Evolutionary conservation across 2,329 filamentous ascomycete species (phyloP), one percentile per base, ranked within the genome.

Genomic region (Dichotomopilus funicola): DNA sequence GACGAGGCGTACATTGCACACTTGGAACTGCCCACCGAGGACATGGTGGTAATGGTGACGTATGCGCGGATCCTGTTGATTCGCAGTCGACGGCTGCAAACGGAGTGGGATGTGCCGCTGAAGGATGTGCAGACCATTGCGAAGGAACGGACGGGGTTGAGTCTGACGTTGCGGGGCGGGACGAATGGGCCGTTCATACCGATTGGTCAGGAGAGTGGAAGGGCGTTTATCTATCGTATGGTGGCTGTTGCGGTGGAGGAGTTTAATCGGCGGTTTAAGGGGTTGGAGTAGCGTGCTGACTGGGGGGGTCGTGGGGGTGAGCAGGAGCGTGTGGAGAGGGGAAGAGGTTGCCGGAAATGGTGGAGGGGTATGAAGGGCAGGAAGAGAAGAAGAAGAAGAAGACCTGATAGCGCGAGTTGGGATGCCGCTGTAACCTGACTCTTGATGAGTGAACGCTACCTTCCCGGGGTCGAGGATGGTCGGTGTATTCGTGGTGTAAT

Each of bases 1-100:
- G 87, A 95, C 73, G 94, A 99, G 72, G 82, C 90, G 68, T 99
- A 99, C 74, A 94, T 99, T 70, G 95, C 91, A 4, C 95, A 99
- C 68, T 78, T 99, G 4, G 92, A 99, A 72, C 81, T 99, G 33
- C 88, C 90, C 9, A 84, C 86, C 58, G 89, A 94, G 69, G 91
- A 95, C 68, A 88, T 91, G 77, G 85, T 92, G 55, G 87, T 91
- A 48, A 89, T 97, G 82, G 80, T 99, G 58, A 96, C 89, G 8
- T 94, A 88, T 69, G 80, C 82, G 61, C 83, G 89, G 4, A 96
- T 99, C 68, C 83, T 99, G 78, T 82, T 97, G 54, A 89, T 99
- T 59, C 83, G 91, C 63, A 90, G 88, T 51, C 88, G 91, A 74
- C 87, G 87, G 67, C 77, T 99, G 65, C 86, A 83, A 52, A 91